Conservation (phyloP, 2,329 filamentous ascomycete species). For the Raffaelea ambrosiae region DNA sequence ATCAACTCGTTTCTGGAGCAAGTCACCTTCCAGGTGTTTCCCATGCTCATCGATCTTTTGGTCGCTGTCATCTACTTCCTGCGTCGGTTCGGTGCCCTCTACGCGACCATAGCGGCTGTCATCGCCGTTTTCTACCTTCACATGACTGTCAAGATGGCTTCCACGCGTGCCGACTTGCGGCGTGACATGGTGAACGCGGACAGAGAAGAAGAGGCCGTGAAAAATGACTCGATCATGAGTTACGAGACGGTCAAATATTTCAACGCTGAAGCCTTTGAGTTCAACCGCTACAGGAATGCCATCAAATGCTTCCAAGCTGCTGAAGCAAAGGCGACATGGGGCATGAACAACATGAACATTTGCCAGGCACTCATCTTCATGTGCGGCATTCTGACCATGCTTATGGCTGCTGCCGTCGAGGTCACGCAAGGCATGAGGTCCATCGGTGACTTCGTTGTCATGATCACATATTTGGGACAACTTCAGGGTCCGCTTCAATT, state of each 20-base stretch:
- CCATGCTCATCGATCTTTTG: slow-evolving; percentile 85
- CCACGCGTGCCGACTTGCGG: slow-evolving; percentile 83
- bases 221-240: slow-evolving; percentile 97
- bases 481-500: slow-evolving; percentile 79
- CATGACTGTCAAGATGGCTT: slow-evolving; percentile 91
- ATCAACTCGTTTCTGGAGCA: slow-evolving; percentile 97
- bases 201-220: slow-evolving; percentile 91
- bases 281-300: slow-evolving; percentile 61
- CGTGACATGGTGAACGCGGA: slow-evolving; percentile 93
- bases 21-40: slow-evolving; percentile 89
- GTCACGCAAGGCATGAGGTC: slow-evolving; percentile 57
- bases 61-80: slow-evolving; percentile 79
- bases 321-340: slow-evolving; percentile 68
- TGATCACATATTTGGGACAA: slow-evolving; percentile 75
- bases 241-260: slow-evolving; percentile 95
- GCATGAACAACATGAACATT: slow-evolving; percentile 73
- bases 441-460: slow-evolving; percentile 63
- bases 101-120: slow-evolving; percentile 79
- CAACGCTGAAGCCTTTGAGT: slow-evolving; percentile 76
- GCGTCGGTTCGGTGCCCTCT: slow-evolving; percentile 73
- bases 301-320: slow-evolving; percentile 64
- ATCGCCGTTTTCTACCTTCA: slow-evolving; percentile 96
- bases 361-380: slow-evolving; percentile 75
- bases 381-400: slow-evolving; percentile 61
- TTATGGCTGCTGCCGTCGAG: slow-evolving; percentile 69